Conservation (phyloP, 2,329 filamentous ascomycete species). For the Ilyonectria mors-panacis region DNA sequence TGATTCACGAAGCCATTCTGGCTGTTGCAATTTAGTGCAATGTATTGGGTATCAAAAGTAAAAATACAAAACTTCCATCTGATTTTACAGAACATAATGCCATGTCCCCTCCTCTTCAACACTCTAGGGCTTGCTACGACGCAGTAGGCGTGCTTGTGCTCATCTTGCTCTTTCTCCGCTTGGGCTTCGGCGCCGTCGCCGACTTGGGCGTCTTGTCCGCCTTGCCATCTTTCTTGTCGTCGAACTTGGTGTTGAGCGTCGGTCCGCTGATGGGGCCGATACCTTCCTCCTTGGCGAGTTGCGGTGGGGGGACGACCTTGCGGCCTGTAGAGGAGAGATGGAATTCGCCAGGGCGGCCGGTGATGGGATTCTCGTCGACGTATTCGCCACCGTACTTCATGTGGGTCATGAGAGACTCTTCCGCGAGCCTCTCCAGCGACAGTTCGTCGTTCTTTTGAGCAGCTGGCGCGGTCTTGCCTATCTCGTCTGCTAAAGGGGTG, state of each 20-base stretch:
- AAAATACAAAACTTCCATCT: slow-evolving; percentile 23
- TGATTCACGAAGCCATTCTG: not conserved
- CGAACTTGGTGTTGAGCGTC: slow-evolving; percentile 59
- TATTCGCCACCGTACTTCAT: slow-evolving; percentile 74
- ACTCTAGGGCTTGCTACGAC: slow-evolving; percentile 52
- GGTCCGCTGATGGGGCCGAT: slow-evolving; percentile 56
- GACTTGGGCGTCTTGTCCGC: slow-evolving; percentile 62
- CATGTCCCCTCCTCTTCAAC: slow-evolving; percentile 2
- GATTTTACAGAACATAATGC: not conserved
- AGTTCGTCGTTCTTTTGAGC: slow-evolving; percentile 57
- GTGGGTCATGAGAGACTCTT: slow-evolving; percentile 72
- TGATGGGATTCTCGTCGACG: slow-evolving; percentile 78
- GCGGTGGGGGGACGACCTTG: slow-evolving; percentile 57
- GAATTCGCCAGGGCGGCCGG: slow-evolving; percentile 76
- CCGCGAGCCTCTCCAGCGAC: slow-evolving; percentile 64
- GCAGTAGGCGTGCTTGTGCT: slow-evolving; percentile 54
- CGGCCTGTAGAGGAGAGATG: slow-evolving; percentile 74
- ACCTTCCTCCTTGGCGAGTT: slow-evolving; percentile 48
- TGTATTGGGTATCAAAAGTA: slow-evolving; percentile 46
- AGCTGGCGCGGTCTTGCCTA: slow-evolving; percentile 44
- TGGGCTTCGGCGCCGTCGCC: slow-evolving; percentile 59
- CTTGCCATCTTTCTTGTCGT: slow-evolving; percentile 64
- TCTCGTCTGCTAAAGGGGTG: slow-evolving; percentile 64
- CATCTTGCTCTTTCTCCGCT: slow-evolving; percentile 65
- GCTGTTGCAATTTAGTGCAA: slow-evolving; percentile 4